These are phyloP conservation scores for Sphaerosporella brunnea DNA, from an alignment of 495 filamentous ascomycete species.

Conservation along the genomic window DNA sequence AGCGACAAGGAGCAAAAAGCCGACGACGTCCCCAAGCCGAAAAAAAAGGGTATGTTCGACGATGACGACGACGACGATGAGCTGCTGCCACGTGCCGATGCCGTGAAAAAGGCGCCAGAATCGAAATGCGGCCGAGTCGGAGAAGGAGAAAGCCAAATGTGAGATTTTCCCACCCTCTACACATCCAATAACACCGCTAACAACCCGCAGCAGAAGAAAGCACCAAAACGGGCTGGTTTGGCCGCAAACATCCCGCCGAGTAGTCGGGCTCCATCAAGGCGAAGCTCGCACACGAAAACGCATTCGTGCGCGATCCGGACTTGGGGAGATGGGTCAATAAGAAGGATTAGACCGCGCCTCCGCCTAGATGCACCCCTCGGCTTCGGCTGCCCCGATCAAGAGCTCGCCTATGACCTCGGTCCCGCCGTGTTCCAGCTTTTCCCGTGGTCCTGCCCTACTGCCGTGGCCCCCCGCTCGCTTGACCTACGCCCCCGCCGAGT, in stretches of 20 bases:
- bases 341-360: slow-evolving; percentile 46
- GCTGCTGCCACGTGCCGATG: slow-evolving; percentile 20
- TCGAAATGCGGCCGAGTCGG: slow-evolving; percentile 44
- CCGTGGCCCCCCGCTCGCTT: too few species aligned
- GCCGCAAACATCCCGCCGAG: slow-evolving; percentile 35
- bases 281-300: slow-evolving; percentile 85
- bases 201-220: slow-evolving; percentile 29
- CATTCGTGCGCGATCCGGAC: slow-evolving; percentile 83
- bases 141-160: slow-evolving; percentile 17
- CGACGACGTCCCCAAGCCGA: slow-evolving; percentile 36
- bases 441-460: slow-evolving; percentile 14
- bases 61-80: slow-evolving; percentile 56
- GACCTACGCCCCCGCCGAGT: background rate
- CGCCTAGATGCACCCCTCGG: slow-evolving; percentile 24
- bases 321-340: slow-evolving; percentile 98
- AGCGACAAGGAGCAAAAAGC: slow-evolving; percentile 33
- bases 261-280: slow-evolving; percentile 55
- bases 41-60: slow-evolving; percentile 63
- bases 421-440: slow-evolving; percentile 3
- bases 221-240: slow-evolving; percentile 73
- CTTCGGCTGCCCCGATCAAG: slow-evolving; percentile 24
- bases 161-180: too few species aligned
- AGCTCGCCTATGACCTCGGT: slow-evolving; percentile 13
- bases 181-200: slow-evolving; percentile 20
- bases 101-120: slow-evolving; percentile 38